Conservation (phyloP, 75 land plant genomes). For the Pseudotsuga menziesii region DNA sequence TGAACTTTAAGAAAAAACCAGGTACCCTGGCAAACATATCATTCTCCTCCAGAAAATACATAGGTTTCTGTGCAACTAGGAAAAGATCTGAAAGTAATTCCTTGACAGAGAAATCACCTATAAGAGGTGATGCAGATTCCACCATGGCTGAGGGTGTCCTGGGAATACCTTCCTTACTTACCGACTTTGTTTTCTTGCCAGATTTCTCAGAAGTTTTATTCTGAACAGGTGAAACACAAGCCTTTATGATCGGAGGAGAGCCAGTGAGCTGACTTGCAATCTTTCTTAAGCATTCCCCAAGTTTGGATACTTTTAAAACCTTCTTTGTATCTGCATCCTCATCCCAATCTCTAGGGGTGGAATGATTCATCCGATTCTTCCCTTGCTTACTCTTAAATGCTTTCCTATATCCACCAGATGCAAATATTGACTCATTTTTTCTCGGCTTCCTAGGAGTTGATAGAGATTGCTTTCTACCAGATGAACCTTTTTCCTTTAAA, state of each 20-base stretch:
- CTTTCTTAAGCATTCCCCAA: constrained; percentile 60
- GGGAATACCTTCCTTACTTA: background rate
- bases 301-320: constrained; percentile 32
- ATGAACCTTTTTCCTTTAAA: background rate
- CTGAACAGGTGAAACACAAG: constrained; percentile 7
- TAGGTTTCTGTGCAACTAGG: constrained; percentile 32
- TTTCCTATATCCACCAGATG: constrained; percentile 9
- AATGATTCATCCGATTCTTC: background rate
- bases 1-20: constrained; percentile 4
- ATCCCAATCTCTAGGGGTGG: background rate
- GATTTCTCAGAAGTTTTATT: background rate
- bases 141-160: background rate
- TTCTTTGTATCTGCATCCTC: background rate
- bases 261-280: constrained; percentile 60
- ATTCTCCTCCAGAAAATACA: constrained; percentile 10
- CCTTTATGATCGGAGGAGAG: constrained; percentile 16
- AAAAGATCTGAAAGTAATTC: constrained; percentile 42
- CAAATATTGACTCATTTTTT: background rate
- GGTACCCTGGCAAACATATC: constrained; percentile 4
- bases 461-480: background rate
- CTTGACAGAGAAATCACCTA: constrained; percentile 10
- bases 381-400: background rate
- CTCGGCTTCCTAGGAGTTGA: constrained; percentile 6
- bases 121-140: background rate
- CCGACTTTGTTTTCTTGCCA: background rate